Conservation (phyloP, 2,329 filamentous ascomycete species). For the Cercospora berteroae region DNA sequence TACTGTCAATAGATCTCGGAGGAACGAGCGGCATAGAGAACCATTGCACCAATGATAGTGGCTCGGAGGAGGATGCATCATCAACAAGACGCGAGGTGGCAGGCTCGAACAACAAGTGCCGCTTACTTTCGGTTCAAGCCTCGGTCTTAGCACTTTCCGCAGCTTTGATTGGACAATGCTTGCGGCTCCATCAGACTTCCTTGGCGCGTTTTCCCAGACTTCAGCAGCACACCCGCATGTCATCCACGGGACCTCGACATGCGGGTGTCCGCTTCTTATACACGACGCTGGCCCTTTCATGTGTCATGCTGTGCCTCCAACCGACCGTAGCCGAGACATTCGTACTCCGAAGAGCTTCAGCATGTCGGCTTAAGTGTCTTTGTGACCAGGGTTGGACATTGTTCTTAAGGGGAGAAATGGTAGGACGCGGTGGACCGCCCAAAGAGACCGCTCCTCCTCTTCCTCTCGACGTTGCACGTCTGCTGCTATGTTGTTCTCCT, state of each 20-base stretch:
- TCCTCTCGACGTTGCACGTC: not conserved
- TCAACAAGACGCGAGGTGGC: not conserved
- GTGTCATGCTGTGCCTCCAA: slow-evolving; percentile 1
- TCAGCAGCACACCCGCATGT: not conserved
- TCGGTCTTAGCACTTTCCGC: not conserved
- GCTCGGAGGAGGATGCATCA: not conserved
- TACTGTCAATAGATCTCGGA: no score
- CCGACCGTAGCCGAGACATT: not conserved
- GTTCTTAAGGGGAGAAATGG: slow-evolving; percentile 5
- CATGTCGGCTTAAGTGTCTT: slow-evolving; percentile 11
- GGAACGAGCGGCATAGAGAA: no score
- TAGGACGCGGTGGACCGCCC: not conserved
- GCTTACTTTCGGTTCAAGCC: not conserved
- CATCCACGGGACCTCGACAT: not conserved
- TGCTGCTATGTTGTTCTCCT: slow-evolving; percentile 2
- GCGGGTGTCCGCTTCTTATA: not conserved
- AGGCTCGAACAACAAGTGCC: not conserved
- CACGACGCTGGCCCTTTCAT: slow-evolving; percentile 2
- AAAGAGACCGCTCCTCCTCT: not conserved
- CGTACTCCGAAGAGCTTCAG: not conserved
- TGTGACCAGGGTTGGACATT: slow-evolving; percentile 5
- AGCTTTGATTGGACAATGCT: not conserved
- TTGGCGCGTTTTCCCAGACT: not conserved
- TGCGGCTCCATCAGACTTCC: not conserved
- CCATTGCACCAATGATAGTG: not conserved